Evolutionary conservation across 2,329 filamentous ascomycete genomes (phyloP).

Genomic region (Fusarium secorum): DNA sequence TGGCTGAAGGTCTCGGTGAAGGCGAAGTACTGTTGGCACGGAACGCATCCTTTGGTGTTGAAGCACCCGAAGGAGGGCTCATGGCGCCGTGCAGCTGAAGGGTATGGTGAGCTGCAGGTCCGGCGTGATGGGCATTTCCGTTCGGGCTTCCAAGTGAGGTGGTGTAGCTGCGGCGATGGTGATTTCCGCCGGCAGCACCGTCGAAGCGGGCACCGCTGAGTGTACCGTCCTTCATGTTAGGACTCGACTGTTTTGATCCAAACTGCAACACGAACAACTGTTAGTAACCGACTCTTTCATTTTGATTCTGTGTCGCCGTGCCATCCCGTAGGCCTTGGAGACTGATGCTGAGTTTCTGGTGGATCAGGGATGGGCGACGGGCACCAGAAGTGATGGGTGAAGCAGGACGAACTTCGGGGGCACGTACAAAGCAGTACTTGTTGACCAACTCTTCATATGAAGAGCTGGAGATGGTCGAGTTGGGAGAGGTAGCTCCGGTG

Average conservation of each 20-base stretch:
- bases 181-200: slow-evolving; percentile 16
- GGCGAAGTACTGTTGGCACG: slow-evolving; percentile 40
- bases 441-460: slow-evolving; percentile 97
- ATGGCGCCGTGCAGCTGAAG: slow-evolving; percentile 41
- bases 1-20: slow-evolving; percentile 48
- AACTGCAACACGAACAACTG: slow-evolving; percentile 57
- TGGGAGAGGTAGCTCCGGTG: slow-evolving; percentile 60
- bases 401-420: slow-evolving; percentile 51
- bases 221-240: slow-evolving; percentile 59
- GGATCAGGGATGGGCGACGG: slow-evolving; percentile 32
- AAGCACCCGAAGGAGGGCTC: slow-evolving; percentile 28
- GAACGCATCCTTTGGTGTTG: slow-evolving; percentile 42
- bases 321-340: slow-evolving; percentile 29
- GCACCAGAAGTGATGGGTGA: slow-evolving; percentile 28
- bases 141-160: slow-evolving; percentile 25
- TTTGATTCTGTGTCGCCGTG: slow-evolving; percentile 23
- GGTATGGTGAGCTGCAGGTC: slow-evolving; percentile 54
- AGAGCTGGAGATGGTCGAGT: slow-evolving; percentile 74
- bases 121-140: slow-evolving; percentile 42
- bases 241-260: slow-evolving; percentile 66
- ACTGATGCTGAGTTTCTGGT: slow-evolving; percentile 20
- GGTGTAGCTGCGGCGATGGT: slow-evolving; percentile 11
- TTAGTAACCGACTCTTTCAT: slow-evolving; percentile 51
- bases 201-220: slow-evolving; percentile 52
- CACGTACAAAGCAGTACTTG: slow-evolving; percentile 99